Conservation (phyloP, 768 basidiomycete species). For the Boletus subparvulus region DNA sequence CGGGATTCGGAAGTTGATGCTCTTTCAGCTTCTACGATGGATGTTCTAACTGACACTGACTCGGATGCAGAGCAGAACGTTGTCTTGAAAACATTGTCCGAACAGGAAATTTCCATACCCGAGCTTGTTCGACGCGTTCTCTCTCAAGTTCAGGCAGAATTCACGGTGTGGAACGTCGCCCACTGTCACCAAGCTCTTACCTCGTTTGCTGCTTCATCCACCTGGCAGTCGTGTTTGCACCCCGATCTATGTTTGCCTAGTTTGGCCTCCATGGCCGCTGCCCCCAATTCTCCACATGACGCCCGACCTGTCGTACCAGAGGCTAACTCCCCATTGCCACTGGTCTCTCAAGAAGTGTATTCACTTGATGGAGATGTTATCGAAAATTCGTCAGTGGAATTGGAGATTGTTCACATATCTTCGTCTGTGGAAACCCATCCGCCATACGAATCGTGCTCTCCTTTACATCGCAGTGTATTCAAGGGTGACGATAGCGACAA, state of each 20-base stretch:
- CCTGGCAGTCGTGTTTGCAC: conserved; percentile 15
- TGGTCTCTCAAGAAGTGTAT: conserved; percentile 15
- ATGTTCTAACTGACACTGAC: not conserved
- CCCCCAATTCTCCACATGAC: not conserved
- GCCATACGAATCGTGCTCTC: conserved; percentile 58
- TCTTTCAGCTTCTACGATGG: not conserved
- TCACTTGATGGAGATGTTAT: conserved; percentile 13
- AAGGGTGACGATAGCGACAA: conserved; percentile 57
- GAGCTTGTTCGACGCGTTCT: conserved; percentile 19
- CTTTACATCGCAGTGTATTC: conserved; percentile 45
- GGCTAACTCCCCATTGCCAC: not conserved
- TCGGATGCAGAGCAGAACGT: conserved; percentile 8
- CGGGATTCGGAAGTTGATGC: no score
- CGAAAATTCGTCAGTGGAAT: conserved; percentile 7
- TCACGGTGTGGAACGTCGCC: conserved; percentile 16
- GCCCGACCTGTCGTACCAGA: not conserved
- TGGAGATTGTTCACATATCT: conserved; percentile 15
- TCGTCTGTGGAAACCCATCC: conserved; percentile 32
- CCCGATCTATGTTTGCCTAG: conserved; percentile 9
- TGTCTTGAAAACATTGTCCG: conserved; percentile 7
- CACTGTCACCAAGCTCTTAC: conserved; percentile 14
- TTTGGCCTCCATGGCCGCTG: not conserved
- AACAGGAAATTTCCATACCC: not conserved
- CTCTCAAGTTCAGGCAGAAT: conserved; percentile 26
- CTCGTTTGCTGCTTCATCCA: conserved; percentile 16